phyloP scores from a whole-genome alignment of 768 basidiomycete genomes.

The Tylopilus cervinicoccineus region DNA sequence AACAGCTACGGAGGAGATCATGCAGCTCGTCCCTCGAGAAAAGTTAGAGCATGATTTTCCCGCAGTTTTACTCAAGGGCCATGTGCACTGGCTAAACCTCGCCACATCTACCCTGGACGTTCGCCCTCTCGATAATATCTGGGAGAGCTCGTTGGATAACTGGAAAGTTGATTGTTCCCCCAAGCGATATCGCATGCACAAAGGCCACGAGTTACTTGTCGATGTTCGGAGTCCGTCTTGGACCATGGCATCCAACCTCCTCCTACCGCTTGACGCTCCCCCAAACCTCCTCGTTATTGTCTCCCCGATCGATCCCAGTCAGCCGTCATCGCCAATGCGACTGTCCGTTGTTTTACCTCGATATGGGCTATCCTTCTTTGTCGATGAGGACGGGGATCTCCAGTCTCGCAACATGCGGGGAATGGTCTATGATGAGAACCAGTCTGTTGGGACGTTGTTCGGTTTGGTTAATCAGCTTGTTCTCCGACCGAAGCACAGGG shows the following conservation, averaged over 20 bases:
- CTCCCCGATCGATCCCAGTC: not conserved
- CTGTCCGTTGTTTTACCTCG: constrained; percentile 37
- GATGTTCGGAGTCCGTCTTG: constrained; percentile 27
- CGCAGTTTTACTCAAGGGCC: not conserved
- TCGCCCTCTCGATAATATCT: not conserved
- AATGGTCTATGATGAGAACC: constrained; percentile 40
- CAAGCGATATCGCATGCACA: not conserved
- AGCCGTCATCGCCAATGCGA: not conserved
- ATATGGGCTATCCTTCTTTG: constrained; percentile 39
- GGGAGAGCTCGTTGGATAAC: not conserved
- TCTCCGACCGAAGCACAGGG: constrained; percentile 27
- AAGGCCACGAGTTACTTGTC: not conserved
- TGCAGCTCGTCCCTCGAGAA: not conserved
- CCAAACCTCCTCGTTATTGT: constrained; percentile 22
- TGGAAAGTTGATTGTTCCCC: not conserved
- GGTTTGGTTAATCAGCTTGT: constrained; percentile 41
- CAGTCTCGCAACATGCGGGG: constrained; percentile 39
- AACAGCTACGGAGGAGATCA: no score
- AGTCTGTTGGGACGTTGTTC: constrained; percentile 42
- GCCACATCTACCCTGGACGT: not conserved
- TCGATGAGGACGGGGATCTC: constrained; percentile 31
- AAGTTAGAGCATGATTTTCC: not conserved
- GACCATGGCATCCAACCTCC: constrained; percentile 22
- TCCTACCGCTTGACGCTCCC: constrained; percentile 23
- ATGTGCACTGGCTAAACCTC: not conserved